These are phyloP conservation scores for Populus tomentosa DNA, from an alignment of 441 rosid genomes.

Conservation along the genomic window DNA sequence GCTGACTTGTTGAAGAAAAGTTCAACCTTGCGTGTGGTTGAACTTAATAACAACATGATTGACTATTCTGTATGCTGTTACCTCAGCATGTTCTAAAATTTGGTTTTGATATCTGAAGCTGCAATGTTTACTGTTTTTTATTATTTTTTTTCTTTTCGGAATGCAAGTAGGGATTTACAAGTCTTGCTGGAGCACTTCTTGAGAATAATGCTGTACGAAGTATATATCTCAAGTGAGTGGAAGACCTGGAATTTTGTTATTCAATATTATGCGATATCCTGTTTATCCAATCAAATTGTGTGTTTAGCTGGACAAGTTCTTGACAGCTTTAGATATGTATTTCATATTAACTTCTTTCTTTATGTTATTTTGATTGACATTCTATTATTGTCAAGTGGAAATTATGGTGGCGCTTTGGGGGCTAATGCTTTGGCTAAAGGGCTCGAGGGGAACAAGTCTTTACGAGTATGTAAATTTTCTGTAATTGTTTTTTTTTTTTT, in stretches of 20 bases:
- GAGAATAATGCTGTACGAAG: constrained; percentile 67
- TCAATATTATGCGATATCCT: background rate
- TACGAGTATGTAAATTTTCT: constrained; percentile 42
- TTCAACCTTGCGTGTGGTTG: constrained; percentile 66
- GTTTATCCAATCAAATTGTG: background rate
- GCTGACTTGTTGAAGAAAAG: constrained; percentile 83
- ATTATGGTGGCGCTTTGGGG: constrained; percentile 95
- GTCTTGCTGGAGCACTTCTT: constrained; percentile 79
- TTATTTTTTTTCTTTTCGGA: constrained; percentile 22
- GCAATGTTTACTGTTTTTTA: constrained; percentile 23
- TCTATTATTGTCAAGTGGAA: constrained; percentile 57
- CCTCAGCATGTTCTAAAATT: constrained; percentile 9
- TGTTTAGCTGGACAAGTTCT: constrained; percentile 14
- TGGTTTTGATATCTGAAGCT: constrained; percentile 16
- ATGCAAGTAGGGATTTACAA: constrained; percentile 89
- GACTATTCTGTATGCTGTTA: constrained; percentile 77
- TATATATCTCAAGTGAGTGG: constrained; percentile 82
- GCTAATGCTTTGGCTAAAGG: constrained; percentile 96
- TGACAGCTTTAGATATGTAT: background rate
- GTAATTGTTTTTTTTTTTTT: background rate
- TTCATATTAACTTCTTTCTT: constrained; percentile 7
- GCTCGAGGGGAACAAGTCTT: constrained; percentile 78
- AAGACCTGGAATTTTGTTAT: constrained; percentile 3
- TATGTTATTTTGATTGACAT: constrained; percentile 24
- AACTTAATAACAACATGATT: constrained; percentile 87